Conservation (phyloP, 2,329 filamentous ascomycete species). For the Pseudopithomyces chartarum region DNA sequence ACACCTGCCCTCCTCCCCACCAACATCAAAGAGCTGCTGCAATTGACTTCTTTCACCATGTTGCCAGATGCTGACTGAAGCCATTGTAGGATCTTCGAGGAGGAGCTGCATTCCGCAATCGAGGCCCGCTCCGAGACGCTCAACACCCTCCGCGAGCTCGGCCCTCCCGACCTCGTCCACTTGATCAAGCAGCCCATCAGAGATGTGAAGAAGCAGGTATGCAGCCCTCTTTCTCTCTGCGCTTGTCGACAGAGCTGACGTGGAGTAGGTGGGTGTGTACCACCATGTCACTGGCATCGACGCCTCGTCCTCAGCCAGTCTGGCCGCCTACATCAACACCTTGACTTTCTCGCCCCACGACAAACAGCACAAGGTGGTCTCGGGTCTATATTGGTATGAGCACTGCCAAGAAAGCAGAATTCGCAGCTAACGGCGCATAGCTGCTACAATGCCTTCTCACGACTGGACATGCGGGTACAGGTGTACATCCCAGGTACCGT, state of each 20-base stretch:
- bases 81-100: conserved; percentile 79
- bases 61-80: conserved; percentile 8
- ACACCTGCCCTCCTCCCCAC: not conserved
- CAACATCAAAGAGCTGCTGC: not conserved
- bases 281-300: conserved; percentile 98
- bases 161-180: conserved; percentile 94
- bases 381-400: conserved; percentile 87
- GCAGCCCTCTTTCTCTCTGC: conserved; percentile 9
- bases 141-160: conserved; percentile 83
- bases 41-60: not conserved
- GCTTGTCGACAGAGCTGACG: conserved; percentile 8
- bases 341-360: conserved; percentile 88
- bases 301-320: conserved; percentile 93
- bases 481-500: conserved; percentile 96
- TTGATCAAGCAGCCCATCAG: conserved; percentile 77
- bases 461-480: conserved; percentile 97
- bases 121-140: conserved; percentile 92
- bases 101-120: conserved; percentile 87
- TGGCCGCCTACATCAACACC: conserved; percentile 98
- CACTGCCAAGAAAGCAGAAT: not conserved
- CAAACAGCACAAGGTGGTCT: conserved; percentile 85
- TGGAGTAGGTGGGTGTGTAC: conserved; percentile 79
- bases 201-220: conserved; percentile 62
- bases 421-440: conserved; percentile 47
- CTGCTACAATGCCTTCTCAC: conserved; percentile 99